Evolutionary conservation across 129 eudicot genomes (phyloP).

Genomic region (Escallonia rubra): DNA sequence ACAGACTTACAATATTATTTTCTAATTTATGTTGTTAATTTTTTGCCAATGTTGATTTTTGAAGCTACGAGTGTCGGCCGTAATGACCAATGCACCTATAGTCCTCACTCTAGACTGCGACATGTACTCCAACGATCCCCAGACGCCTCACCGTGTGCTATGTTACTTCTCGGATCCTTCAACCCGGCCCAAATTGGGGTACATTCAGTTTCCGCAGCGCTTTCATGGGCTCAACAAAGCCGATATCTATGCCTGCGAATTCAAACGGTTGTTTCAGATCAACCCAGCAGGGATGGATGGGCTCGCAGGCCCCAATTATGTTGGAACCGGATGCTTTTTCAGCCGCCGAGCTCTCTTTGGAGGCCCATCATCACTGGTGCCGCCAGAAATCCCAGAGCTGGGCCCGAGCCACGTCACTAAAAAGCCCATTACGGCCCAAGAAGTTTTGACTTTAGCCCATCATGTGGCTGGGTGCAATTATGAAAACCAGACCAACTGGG

Average conservation of each 20-base stretch:
- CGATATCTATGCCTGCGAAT: constrained; percentile 52
- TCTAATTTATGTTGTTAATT: no score
- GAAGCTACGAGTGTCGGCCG: constrained; percentile 76
- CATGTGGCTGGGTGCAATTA: constrained; percentile 37
- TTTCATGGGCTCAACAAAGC: constrained; percentile 36
- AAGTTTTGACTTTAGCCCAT: constrained; percentile 32
- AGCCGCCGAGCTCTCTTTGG: constrained; percentile 39
- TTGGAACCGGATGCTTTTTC: constrained; percentile 68
- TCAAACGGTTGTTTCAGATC: constrained; percentile 24
- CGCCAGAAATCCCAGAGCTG: constrained; percentile 12
- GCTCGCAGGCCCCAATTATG: constrained; percentile 36
- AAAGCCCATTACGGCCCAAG: constrained; percentile 13
- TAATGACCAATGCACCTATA: constrained; percentile 60
- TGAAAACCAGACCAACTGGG: constrained; percentile 50
- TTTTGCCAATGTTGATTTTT: neutral
- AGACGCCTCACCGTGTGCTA: constrained; percentile 43
- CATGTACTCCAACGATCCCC: constrained; percentile 76
- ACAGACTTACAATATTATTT: no score
- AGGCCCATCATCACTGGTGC: constrained; percentile 12
- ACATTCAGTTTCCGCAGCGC: constrained; percentile 72
- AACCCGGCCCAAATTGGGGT: constrained; percentile 33
- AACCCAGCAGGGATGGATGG: constrained; percentile 60
- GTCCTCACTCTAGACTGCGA: constrained; percentile 65
- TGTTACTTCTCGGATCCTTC: constrained; percentile 44
- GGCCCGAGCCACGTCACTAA: constrained; percentile 19